These are phyloP conservation scores for Cryphonectria nitschkei DNA, from an alignment of 2,329 filamentous ascomycete genomes.

Conservation along the genomic window DNA sequence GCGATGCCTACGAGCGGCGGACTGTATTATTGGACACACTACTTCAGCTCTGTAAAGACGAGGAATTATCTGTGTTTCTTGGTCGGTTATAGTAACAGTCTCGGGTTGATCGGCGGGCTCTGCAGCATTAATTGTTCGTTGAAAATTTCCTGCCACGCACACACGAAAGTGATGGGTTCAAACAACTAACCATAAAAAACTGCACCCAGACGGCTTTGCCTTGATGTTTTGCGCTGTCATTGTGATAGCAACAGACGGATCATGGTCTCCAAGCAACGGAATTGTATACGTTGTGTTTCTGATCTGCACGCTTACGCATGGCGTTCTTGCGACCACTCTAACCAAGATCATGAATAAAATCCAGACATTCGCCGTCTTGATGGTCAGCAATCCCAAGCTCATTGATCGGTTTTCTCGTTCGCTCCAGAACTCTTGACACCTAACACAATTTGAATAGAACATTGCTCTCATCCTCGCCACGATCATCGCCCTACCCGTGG, in stretches of 20 bases:
- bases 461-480: slow-evolving; percentile 59
- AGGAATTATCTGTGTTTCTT: slow-evolving; percentile 63
- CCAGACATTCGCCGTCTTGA: slow-evolving; percentile 57
- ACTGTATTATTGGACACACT: slow-evolving; percentile 48
- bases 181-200: not conserved
- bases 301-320: slow-evolving; percentile 56
- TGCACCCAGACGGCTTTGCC: slow-evolving; percentile 48
- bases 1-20: slow-evolving; percentile 64
- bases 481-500: slow-evolving; percentile 60
- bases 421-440: not conserved
- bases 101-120: slow-evolving; percentile 63
- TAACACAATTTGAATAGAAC: slow-evolving; percentile 40
- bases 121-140: slow-evolving; percentile 60
- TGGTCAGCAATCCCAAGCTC: slow-evolving; percentile 32
- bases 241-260: slow-evolving; percentile 58
- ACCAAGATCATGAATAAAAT: slow-evolving; percentile 62
- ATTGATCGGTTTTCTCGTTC: too few relatives aligned
- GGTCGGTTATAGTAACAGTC: slow-evolving; percentile 64
- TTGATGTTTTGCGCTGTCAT: slow-evolving; percentile 63
- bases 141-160: not conserved
- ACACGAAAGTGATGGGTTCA: too few relatives aligned
- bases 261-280: slow-evolving; percentile 59
- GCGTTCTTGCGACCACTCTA: slow-evolving; percentile 54
- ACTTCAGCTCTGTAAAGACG: slow-evolving; percentile 57
- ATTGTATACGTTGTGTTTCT: slow-evolving; percentile 62